Conservation (phyloP, 768 basidiomycete genomes). For the Boletus barrowsii region DNA sequence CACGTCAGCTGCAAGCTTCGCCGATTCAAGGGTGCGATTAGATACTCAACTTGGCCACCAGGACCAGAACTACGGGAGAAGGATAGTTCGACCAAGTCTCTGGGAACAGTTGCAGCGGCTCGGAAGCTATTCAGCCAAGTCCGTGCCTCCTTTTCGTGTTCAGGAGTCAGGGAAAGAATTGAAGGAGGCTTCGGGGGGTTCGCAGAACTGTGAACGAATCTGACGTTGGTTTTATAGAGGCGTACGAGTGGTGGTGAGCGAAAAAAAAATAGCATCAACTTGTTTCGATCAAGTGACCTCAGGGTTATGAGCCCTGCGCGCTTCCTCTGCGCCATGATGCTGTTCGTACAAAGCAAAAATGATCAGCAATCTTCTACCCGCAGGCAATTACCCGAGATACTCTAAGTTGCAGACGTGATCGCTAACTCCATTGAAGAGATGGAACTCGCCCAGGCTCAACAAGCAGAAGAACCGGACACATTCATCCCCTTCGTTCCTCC, state of each 20-base stretch:
- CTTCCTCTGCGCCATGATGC: conserved; percentile 49
- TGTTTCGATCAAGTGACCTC: conserved; percentile 49
- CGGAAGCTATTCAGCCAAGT: conserved; percentile 54
- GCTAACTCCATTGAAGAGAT: no score
- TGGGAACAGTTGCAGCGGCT: conserved; percentile 12
- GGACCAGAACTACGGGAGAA: conserved; percentile 83
- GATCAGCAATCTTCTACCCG: no score
- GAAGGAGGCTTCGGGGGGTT: conserved; percentile 45
- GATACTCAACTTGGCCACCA: conserved; percentile 66
- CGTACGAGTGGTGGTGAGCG: not conserved
- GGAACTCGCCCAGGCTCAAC: no score
- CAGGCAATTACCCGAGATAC: no score
- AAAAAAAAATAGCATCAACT: conserved; percentile 35
- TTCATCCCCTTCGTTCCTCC: not conserved
- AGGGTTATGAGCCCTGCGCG: conserved; percentile 50
- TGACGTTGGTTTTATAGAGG: not conserved
- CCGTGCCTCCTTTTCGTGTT: conserved; percentile 47
- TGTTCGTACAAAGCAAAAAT: not conserved
- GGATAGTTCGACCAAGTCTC: conserved; percentile 50
- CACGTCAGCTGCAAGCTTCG: not conserved
- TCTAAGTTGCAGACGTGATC: no score
- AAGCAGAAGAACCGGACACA: not conserved
- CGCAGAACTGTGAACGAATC: conserved; percentile 29
- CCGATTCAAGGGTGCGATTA: not conserved
- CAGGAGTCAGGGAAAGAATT: conserved; percentile 33